Base-by-base conservation (phyloP, 2,329 filamentous ascomycete species). In the Botrytis aclada region DNA sequence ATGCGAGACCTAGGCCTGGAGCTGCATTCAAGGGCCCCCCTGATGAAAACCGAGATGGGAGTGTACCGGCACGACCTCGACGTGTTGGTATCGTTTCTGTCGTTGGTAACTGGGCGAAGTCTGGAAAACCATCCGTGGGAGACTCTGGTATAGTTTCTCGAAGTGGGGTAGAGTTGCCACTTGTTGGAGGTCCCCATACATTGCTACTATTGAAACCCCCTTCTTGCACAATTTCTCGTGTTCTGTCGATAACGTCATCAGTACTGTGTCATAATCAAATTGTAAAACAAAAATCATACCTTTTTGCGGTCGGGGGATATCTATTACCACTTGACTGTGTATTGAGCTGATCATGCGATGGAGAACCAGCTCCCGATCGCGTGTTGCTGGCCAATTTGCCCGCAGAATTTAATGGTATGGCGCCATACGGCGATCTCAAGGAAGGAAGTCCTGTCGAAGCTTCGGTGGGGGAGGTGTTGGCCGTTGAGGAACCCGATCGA, bases 81-180 rank as follows among this genome's bases (percentile, higher is more conserved):
- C 96, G 90, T 41, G 73, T 88, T 77, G 92, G 89, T 74, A 92
- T 81, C 73, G 85, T 87, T 76, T 90, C 88, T 76, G 92, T 88
- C 14, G 91, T 87, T 60, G 92, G 88, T 60, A 93, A 87, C 78
- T 90, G 89, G 76, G 92, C 88, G 81, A 97, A 94, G 82, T 97
- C 95, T 73, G 96, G 95, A 79, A 98, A 98, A 77, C 93, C 95
- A 84, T 98, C 95, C 77, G 93, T 96, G 45, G 96, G 96, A 51
- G 95, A 98, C 84, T 99, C 96, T 76, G 95, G 95, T 75, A 99
- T 98, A 77, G 95, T 98, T 85, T 98, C 96, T 80, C 96, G 93
- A 69, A 99, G 88, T 78, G 96, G 96, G 60, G 95, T 98, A 32
- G 95, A 98, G 83, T 97, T 95, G 77, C 95, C 96, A 82, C 95